phyloP scores from a whole-genome alignment of 2,329 filamentous ascomycete species.

The Aspergillus neotritici region DNA sequence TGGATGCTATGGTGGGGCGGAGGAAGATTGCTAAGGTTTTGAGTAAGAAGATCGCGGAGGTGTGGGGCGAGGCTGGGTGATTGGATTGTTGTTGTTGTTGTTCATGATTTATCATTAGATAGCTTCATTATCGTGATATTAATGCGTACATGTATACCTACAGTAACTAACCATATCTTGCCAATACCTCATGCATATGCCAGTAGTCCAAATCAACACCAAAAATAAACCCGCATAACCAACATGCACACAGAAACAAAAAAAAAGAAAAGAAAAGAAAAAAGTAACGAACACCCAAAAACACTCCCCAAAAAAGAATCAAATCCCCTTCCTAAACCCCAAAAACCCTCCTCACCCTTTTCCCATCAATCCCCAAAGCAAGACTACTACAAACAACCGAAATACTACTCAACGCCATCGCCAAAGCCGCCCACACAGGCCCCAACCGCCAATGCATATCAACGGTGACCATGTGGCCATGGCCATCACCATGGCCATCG shows the following conservation, averaged over 20 bases:
- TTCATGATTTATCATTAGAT: neutral
- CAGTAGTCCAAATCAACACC: neutral
- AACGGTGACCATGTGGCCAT: no score
- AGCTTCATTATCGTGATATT: neutral
- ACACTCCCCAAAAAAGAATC: neutral
- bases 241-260: neutral
- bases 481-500: slow-evolving; percentile 26
- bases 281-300: neutral
- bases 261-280: neutral
- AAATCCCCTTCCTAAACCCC: slow-evolving; percentile 5
- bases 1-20: slow-evolving; percentile 56
- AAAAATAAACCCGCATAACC: neutral
- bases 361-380: slow-evolving; percentile 53
- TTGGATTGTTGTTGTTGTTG: neutral
- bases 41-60: slow-evolving; percentile 64
- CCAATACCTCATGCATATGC: no score
- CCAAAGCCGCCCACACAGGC: slow-evolving; percentile 72
- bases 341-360: slow-evolving; percentile 16
- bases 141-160: neutral
- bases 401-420: slow-evolving; percentile 89
- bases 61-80: slow-evolving; percentile 53
- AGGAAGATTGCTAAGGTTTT: slow-evolving; percentile 63
- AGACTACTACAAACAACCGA: slow-evolving; percentile 82
- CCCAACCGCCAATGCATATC: slow-evolving; percentile 42
- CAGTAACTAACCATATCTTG: no score